Evolutionary conservation across 495 filamentous ascomycete species (phyloP).

Genomic region (Penicillium dipodomyicola): DNA sequence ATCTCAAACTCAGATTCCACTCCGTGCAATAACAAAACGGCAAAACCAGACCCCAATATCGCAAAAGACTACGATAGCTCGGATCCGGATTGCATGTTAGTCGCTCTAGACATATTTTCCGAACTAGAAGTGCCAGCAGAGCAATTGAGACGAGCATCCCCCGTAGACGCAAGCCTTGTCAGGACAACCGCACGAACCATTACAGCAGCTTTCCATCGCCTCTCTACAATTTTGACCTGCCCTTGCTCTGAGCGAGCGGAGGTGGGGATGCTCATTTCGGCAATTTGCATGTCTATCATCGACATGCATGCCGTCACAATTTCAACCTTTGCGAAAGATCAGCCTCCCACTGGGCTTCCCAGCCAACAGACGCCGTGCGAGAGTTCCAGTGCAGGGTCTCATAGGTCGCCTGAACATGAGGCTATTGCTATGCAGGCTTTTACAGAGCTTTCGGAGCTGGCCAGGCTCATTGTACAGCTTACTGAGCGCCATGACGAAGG

Average conservation of each 20-base stretch:
- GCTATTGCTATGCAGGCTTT: too few species aligned
- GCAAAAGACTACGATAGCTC: background rate
- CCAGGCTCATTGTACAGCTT: too few species aligned
- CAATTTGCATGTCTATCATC: conserved; percentile 17
- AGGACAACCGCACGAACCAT: conserved; percentile 6
- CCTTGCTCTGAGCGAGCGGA: conserved; percentile 17
- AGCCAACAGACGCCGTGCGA: too few species aligned
- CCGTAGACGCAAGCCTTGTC: background rate
- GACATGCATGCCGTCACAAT: conserved; percentile 14
- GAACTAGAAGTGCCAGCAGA: conserved; percentile 7
- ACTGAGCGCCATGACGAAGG: too few species aligned
- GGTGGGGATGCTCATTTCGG: conserved; percentile 14
- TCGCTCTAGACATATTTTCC: conserved; percentile 5
- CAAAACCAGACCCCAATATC: background rate
- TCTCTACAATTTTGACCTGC: conserved; percentile 19
- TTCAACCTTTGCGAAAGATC: too few species aligned
- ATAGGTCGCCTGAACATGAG: too few species aligned
- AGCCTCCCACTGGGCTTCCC: too few species aligned
- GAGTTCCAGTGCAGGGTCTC: too few species aligned
- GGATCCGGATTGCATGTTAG: conserved; percentile 6
- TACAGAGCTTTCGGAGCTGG: too few species aligned
- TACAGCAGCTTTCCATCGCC: background rate
- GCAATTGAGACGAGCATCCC: background rate
- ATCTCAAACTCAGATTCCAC: background rate
- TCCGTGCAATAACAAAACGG: background rate